Base-by-base conservation (phyloP, 2,329 filamentous ascomycete genomes). In the Botryotinia calthae region DNA sequence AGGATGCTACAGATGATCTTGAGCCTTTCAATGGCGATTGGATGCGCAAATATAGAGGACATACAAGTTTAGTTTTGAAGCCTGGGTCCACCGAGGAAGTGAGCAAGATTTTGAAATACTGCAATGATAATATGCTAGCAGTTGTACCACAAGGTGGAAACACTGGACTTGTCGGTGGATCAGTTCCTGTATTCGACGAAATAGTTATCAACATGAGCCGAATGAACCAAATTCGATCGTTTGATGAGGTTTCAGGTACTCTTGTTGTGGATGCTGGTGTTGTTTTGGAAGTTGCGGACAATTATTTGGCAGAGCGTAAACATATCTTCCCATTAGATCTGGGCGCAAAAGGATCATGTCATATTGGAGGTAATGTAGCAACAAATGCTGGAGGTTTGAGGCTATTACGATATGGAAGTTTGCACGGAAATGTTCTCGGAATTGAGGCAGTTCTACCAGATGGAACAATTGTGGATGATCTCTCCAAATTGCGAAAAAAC, bases 31-130 rank as follows among this genome's bases (percentile, higher is more conserved):
- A 99, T 83, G 90, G 91, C 81, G 96, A 99, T 84, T 99, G 97
- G 96, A 98, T 99, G 95, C 91, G 93, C 83, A 99, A 99, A 84
- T 99, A 97, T 85, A 91, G 93, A 74, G 97, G 96, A 44, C 94
- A 98, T 83, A 90, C 93, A 74, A 90, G 91, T 80, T 85, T 99
- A 40, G 94, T 98, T 7, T 84, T 99, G 75, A 97, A 94, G 84
- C 96, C 96, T 18, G 88, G 87, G 69, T 92, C 89, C 25, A 95
- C 93, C 0, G 90, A 95, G 79, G 91, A 99, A 83, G 93, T 98
- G 78, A 97, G 94, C 88, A 88, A 92, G 83, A 91, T 98, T 74
- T 83, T 99, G 78, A 91, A 92, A 82, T 98, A 98, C 86, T 99
- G 96, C 87, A 98, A 98, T 82, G 91, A 97, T 78, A 91, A 95